Conservation (phyloP, 177 flowering plant genomes). For the Vitis hybrid region DNA sequence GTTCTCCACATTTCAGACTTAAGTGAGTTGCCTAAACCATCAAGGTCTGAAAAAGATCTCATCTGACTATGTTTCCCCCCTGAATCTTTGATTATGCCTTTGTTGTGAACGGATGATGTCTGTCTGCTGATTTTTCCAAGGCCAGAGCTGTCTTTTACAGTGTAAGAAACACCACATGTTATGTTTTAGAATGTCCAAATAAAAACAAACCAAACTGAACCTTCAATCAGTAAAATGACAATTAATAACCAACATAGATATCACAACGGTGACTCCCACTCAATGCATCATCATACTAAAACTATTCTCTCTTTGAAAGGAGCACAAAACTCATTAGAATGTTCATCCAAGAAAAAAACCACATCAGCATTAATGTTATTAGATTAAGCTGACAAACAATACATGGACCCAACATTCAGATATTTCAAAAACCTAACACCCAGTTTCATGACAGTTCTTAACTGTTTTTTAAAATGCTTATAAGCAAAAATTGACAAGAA, state of each 20-base stretch:
- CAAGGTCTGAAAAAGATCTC: slow-evolving; percentile 16
- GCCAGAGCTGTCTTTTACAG: slow-evolving; percentile 54
- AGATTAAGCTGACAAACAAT: too few relatives aligned
- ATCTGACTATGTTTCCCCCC: slow-evolving; percentile 10
- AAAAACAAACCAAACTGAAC: slow-evolving; percentile 5
- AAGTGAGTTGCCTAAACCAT: slow-evolving; percentile 20
- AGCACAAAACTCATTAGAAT: too few relatives aligned
- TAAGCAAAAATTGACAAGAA: neutral
- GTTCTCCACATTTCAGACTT: slow-evolving; percentile 59
- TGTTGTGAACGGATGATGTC: slow-evolving; percentile 14
- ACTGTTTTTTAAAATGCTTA: neutral
- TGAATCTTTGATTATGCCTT: slow-evolving; percentile 12
- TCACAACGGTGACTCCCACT: neutral
- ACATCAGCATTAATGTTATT: too few relatives aligned
- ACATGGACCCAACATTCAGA: neutral
- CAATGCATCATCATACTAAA: neutral
- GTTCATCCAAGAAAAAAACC: too few relatives aligned
- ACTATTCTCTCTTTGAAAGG: too few relatives aligned
- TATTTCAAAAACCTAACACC: neutral
- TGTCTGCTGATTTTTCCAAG: slow-evolving; percentile 23
- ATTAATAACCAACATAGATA: neutral
- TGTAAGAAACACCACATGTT: slow-evolving; percentile 14
- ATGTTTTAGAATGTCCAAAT: slow-evolving; percentile 15
- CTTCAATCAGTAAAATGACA: neutral
- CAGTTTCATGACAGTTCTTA: neutral